These are phyloP conservation scores for Cystoisospora suis DNA, from an alignment of 169 alveolate species.

Conservation along the genomic window DNA sequence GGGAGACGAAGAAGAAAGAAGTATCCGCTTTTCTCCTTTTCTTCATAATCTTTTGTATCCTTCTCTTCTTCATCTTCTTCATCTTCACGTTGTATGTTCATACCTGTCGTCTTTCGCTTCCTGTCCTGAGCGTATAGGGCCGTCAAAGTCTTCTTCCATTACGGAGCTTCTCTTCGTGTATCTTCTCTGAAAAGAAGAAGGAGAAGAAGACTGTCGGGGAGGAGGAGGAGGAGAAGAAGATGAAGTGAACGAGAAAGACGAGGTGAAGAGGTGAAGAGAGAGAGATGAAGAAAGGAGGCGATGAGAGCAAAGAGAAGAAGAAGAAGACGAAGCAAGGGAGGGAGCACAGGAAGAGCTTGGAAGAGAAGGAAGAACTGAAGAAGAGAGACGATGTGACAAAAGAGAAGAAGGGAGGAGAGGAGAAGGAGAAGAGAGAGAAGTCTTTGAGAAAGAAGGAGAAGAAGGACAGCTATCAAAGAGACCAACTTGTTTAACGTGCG, in stretches of 20 bases:
- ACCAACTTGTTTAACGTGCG: background rate
- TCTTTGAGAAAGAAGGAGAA: background rate
- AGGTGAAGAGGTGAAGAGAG: background rate
- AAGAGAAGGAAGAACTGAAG: background rate
- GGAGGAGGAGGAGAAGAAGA: background rate
- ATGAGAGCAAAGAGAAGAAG: background rate
- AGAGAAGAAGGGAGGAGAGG: background rate
- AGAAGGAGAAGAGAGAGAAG: background rate
- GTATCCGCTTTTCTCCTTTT: too few species aligned
- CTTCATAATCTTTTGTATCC: too few species aligned
- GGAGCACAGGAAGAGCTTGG: background rate
- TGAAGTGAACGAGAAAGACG: background rate
- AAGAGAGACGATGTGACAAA: background rate
- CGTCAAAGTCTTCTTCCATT: too few species aligned
- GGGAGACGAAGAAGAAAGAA: background rate
- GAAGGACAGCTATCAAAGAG: background rate
- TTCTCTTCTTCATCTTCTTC: too few species aligned
- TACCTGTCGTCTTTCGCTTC: too few species aligned
- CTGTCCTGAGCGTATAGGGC: too few species aligned
- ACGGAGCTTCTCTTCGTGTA: too few species aligned
- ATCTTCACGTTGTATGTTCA: too few species aligned
- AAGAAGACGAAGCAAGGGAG: background rate
- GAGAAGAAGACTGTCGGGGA: background rate
- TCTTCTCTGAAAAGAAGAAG: background rate
- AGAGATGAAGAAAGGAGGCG: background rate